phyloP scores from a whole-genome alignment of 306 rosid species.

The Fagus crenata region DNA sequence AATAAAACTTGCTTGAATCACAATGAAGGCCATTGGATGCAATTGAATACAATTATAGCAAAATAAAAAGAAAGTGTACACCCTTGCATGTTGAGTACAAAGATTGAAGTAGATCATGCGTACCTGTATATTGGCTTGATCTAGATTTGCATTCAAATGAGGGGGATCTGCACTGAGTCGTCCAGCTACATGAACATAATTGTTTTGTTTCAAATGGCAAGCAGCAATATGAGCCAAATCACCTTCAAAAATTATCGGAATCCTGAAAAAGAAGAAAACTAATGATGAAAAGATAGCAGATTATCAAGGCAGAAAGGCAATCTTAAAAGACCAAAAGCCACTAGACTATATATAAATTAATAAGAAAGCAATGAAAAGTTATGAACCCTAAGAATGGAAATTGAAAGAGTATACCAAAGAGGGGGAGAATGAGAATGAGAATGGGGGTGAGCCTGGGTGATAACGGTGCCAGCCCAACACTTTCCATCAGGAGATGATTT shows the following conservation, averaged over 20 bases:
- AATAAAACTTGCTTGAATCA: not conserved
- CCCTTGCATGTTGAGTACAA: not conserved
- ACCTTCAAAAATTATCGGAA: conserved; percentile 63
- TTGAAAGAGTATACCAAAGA: conserved; percentile 33
- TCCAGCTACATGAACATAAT: conserved; percentile 54
- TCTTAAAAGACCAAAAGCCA: no score
- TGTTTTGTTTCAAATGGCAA: conserved; percentile 50
- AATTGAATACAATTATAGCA: no score
- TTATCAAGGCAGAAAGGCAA: not conserved
- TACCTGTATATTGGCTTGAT: conserved; percentile 48
- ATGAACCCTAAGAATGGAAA: not conserved
- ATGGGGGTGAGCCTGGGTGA: conserved; percentile 29
- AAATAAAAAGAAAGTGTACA: no score
- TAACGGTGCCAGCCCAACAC: conserved; percentile 48
- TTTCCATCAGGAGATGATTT: conserved; percentile 42
- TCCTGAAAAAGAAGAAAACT: conserved; percentile 24
- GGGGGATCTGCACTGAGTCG: conserved; percentile 41
- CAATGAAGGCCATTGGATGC: not conserved
- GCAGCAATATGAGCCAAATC: conserved; percentile 61
- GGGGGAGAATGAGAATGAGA: conserved; percentile 13
- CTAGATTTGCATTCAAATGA: conserved; percentile 9
- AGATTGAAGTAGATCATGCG: not conserved
- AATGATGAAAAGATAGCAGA: not conserved
- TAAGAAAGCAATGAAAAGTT: not conserved
- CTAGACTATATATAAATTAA: not conserved